Evolutionary conservation across 192 early-diverging fungal genomes (phyloP), one percentile per base, ranked within the genome.

Genomic region (Umbelopsis isabellina): DNA sequence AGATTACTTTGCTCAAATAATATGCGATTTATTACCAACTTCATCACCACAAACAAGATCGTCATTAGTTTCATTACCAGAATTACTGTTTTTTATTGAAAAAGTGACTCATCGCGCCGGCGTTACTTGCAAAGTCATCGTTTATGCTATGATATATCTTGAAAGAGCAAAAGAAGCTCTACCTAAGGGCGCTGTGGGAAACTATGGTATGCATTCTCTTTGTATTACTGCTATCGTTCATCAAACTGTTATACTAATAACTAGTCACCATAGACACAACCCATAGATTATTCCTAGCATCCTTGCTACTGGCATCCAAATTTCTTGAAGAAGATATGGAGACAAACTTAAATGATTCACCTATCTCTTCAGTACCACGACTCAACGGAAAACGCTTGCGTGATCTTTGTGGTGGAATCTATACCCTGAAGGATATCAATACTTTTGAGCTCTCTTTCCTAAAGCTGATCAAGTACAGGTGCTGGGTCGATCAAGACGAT

Each of bases 51-150:
- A 61, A 35, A 13, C 55, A 37, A 61, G 33, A 35, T 61, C 55
- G 5, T 33, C 55, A 12, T 18, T 49, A 5, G 47, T 72, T 4
- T 65, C 70, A 30, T 72, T 77, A 58, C 76, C 76, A 3, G 76
- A 77, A 45, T 18, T 77, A 4, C 55, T 77, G 20, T 69, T 69
- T 66, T 77, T 73, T 13, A 69, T 77, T 13, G 55, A 77, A 69
- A 77, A 73, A 46, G 71, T 77, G 4, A 77, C 76, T n/a, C 65
- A 61, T 20, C 67, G 41, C 41, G 76, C 76, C 16, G 37, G 61
- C 8, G 50, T 73, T 33, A 69, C 68, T 35, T 65, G 67, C 10
- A 46, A 67, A 21, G 73, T 72, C 5, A 68, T 67, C 22, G 30
- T 77, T 11, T 33, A 51, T 3, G 76, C 76, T 25, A 51, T 77